Percentiles rank a stretch among this genome's conserved stretches.
Conservation (phyloP, 768 basidiomycete species). For the Mrakia frigida region DNA sequence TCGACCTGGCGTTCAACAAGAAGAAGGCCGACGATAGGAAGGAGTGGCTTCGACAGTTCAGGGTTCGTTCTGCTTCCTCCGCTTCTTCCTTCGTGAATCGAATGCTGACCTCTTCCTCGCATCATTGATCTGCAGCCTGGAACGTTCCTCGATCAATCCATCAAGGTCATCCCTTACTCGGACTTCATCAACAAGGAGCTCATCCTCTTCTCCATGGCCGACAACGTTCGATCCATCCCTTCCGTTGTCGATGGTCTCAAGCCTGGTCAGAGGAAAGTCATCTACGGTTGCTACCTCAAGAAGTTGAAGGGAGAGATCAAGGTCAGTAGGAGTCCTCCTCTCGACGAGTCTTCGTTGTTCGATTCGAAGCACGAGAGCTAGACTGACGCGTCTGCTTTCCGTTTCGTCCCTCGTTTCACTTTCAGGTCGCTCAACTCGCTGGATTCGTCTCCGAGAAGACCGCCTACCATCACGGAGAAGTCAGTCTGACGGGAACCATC, state of each 20-base stretch:
- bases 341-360: too few relatives aligned
- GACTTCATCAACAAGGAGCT: conserved; percentile 98
- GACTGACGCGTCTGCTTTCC: background rate
- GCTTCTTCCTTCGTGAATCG: background rate
- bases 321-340: conserved; percentile 45
- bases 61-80: conserved; percentile 48
- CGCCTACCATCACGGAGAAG: conserved; percentile 95
- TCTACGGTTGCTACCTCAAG: conserved; percentile 93
- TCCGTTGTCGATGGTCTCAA: conserved; percentile 90
- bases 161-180: conserved; percentile 74
- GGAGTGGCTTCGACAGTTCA: conserved; percentile 93
- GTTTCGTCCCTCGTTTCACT: too few relatives aligned
- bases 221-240: conserved; percentile 96
- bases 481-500: conserved; percentile 78
- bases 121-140: conserved; percentile 62
- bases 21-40: conserved; percentile 98
- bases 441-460: conserved; percentile 93
- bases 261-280: conserved; percentile 93
- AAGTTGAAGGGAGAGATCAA: conserved; percentile 90
- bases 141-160: conserved; percentile 83
- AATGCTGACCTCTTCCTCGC: background rate
- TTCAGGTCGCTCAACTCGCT: conserved; percentile 82
- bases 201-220: conserved; percentile 98
- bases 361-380: background rate
- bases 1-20: conserved; percentile 98